Evolutionary conservation across 2,329 filamentous ascomycete genomes (phyloP).

Genomic region (Colletotrichum sp.): DNA sequence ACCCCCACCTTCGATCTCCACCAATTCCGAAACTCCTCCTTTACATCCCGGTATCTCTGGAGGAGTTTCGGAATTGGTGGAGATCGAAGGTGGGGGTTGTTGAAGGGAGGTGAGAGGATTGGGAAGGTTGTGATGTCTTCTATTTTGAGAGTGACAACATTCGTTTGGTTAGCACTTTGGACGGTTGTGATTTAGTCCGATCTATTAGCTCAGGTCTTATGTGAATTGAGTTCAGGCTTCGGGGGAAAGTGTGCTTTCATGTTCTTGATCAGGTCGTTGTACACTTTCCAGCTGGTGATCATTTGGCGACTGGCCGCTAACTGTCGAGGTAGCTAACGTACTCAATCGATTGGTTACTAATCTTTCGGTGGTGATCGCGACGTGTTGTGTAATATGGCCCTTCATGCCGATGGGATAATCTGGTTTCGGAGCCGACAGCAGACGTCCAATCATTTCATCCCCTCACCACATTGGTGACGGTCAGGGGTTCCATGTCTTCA

Average conservation of each 20-base stretch:
- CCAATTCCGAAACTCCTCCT: too few species aligned
- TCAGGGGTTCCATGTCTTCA: background rate
- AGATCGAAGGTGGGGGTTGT: background rate
- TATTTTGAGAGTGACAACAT: background rate
- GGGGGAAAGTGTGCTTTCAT: too few species aligned
- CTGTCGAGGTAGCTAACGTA: background rate
- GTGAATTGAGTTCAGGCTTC: too few species aligned
- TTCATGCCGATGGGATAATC: background rate
- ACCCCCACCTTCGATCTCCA: too few species aligned
- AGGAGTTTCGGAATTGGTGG: background rate
- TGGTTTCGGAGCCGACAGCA: background rate
- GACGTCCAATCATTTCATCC: background rate
- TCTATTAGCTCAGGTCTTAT: background rate
- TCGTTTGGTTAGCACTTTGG: background rate
- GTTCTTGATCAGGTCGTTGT: too few species aligned
- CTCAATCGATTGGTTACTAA: background rate
- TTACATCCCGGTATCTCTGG: too few species aligned
- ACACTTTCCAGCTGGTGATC: background rate
- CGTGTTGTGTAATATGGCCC: background rate
- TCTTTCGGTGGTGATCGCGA: accelerated
- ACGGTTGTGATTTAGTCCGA: background rate
- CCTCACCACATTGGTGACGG: background rate
- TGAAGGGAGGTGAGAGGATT: background rate
- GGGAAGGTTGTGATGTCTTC: background rate
- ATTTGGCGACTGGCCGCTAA: background rate